These are phyloP conservation scores for Curvularia sp. DNA, from an alignment of 2,329 filamentous ascomycete genomes.

Conservation along the genomic window DNA sequence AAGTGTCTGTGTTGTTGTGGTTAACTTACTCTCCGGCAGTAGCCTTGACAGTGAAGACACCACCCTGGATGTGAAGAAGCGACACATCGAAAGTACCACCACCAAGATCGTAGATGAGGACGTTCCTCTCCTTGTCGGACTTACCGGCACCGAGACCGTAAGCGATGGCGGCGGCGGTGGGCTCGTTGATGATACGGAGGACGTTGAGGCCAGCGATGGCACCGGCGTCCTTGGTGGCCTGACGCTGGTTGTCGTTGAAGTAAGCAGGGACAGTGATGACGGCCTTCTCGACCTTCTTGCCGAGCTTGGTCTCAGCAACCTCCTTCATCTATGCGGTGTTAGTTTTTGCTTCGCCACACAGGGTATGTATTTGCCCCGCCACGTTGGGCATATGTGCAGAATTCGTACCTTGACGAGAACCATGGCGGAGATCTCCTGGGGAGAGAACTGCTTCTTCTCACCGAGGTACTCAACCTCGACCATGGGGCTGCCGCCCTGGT, in stretches of 20 bases:
- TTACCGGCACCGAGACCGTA: constrained; percentile 97
- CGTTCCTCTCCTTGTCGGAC: constrained; percentile 96
- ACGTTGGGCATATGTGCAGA: constrained; percentile 1
- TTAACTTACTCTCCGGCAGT: constrained; percentile 82
- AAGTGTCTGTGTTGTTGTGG: neutral
- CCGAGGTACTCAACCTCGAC: constrained; percentile 96
- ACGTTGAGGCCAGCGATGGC: constrained; percentile 97
- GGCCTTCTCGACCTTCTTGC: constrained; percentile 98
- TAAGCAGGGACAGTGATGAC: constrained; percentile 99
- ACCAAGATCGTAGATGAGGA: constrained; percentile 99
- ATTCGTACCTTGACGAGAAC: constrained; percentile 86
- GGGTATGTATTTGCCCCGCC: neutral
- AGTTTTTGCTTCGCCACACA: constrained; percentile 16
- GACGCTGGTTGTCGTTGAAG: constrained; percentile 99
- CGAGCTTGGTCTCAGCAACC: constrained; percentile 96
- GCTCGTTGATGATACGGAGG: constrained; percentile 99
- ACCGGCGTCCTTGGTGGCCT: constrained; percentile 99
- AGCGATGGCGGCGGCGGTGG: constrained; percentile 95
- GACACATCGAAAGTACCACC: constrained; percentile 99
- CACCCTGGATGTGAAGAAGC: constrained; percentile 96
- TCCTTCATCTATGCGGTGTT: constrained; percentile 84
- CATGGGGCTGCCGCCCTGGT: constrained; percentile 85
- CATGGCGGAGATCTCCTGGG: constrained; percentile 99
- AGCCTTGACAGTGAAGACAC: constrained; percentile 99
- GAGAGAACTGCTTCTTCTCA: constrained; percentile 94